These are phyloP conservation scores for Toxicodendron radicans DNA, from an alignment of 345 rosid genomes.

Conservation along the genomic window DNA sequence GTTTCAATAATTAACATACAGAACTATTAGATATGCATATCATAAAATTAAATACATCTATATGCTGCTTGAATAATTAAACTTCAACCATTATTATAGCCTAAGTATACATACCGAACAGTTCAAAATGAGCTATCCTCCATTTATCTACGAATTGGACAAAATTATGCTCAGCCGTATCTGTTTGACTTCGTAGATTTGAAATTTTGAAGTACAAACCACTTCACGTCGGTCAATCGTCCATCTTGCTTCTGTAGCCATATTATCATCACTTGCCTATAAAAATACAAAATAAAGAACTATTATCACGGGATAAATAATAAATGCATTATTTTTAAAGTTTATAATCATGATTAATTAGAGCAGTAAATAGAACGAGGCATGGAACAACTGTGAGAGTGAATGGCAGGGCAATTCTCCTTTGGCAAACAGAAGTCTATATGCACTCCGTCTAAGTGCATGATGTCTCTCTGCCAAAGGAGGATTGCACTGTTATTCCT, in stretches of 20 bases:
- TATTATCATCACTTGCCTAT: not conserved
- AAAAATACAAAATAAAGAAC: not conserved
- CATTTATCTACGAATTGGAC: too few species aligned
- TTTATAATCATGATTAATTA: not conserved
- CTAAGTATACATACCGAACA: too few species aligned
- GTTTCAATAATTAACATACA: not conserved
- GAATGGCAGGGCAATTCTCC: constrained; percentile 67
- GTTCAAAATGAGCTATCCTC: too few species aligned
- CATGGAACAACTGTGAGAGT: constrained; percentile 10
- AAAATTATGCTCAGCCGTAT: too few species aligned
- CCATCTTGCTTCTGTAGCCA: not conserved
- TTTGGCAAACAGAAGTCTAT: constrained; percentile 45
- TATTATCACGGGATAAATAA: not conserved
- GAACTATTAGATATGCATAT: too few species aligned
- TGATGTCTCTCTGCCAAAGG: constrained; percentile 17
- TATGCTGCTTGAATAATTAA: not conserved
- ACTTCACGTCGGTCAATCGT: too few species aligned
- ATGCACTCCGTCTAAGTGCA: not conserved
- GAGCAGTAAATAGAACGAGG: not conserved
- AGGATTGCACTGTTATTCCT: constrained; percentile 23
- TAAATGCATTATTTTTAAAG: not conserved
- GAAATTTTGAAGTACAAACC: not conserved
- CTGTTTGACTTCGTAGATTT: not conserved
- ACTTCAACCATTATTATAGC: not conserved
- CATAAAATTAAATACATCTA: not conserved